These are phyloP conservation scores for Naegleria fowleri DNA, from an alignment of 208 protist species.

Conservation along the genomic window DNA sequence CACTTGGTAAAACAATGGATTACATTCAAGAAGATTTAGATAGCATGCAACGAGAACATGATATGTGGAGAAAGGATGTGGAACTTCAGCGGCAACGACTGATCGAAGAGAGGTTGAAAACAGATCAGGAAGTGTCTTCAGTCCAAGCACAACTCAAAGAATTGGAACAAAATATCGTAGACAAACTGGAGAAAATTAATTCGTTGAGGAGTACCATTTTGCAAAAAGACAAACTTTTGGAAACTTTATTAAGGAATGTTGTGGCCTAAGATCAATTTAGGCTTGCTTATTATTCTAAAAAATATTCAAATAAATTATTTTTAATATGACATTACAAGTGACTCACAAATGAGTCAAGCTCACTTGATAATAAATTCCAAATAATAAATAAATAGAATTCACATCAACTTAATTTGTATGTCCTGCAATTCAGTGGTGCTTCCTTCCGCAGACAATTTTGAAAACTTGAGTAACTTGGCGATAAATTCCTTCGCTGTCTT, in stretches of 20 bases:
- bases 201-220: slow-evolving; percentile 26
- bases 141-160: slow-evolving; percentile 21
- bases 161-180: slow-evolving; percentile 27
- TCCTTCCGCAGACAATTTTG: too few relatives aligned
- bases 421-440: too few relatives aligned
- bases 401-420: too few relatives aligned
- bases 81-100: slow-evolving; percentile 18
- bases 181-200: slow-evolving; percentile 34
- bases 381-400: too few relatives aligned
- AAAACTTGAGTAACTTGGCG: neutral
- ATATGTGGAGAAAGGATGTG: slow-evolving; percentile 38
- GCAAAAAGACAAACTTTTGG: slow-evolving; percentile 28
- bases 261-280: slow-evolving; percentile 12
- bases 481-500: neutral
- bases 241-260: slow-evolving; percentile 35
- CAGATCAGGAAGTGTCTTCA: slow-evolving; percentile 28
- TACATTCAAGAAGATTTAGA: slow-evolving; percentile 59
- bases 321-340: too few relatives aligned
- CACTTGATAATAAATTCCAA: too few relatives aligned
- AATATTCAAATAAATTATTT: too few relatives aligned
- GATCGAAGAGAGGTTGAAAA: slow-evolving; percentile 25
- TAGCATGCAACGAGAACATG: slow-evolving; percentile 47
- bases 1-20: slow-evolving; percentile 56
- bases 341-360: too few relatives aligned
- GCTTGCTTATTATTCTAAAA: too few relatives aligned